phyloP scores from a whole-genome alignment of 768 basidiomycete genomes.

The Tylopilus sp. region DNA sequence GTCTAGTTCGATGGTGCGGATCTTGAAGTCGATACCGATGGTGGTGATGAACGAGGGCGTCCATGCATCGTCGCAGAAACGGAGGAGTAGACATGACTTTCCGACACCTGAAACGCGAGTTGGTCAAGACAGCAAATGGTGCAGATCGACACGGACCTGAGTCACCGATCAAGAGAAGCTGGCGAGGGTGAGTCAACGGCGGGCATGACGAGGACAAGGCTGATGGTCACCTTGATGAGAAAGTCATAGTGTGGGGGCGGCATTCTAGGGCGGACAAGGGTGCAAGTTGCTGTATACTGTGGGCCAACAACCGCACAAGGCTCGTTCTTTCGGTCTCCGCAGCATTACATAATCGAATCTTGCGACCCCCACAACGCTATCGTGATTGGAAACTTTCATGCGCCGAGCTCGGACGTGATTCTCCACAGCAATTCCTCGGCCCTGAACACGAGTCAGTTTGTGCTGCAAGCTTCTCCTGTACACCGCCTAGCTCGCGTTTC shows the following conservation, averaged over 20 bases:
- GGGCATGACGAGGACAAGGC: neutral
- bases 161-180: slow-evolving; percentile 95
- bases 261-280: slow-evolving; percentile 41
- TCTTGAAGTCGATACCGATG: slow-evolving; percentile 99
- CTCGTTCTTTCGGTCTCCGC: no score
- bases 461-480: no score
- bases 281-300: no score
- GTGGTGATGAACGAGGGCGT: slow-evolving; percentile 99
- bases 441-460: neutral
- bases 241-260: slow-evolving; percentile 97
- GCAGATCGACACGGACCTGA: slow-evolving; percentile 54
- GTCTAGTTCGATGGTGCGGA: slow-evolving; percentile 96
- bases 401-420: neutral
- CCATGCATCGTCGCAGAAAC: slow-evolving; percentile 99
- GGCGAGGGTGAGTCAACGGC: slow-evolving; percentile 6
- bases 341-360: no score
- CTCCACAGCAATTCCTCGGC: neutral
- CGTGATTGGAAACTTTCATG: neutral
- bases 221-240: slow-evolving; percentile 73
- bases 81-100: slow-evolving; percentile 91
- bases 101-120: slow-evolving; percentile 66
- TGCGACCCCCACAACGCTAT: no score
- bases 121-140: slow-evolving; percentile 5
- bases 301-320: no score
- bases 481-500: neutral